Evolutionary conservation across 2,329 filamentous ascomycete species (phyloP), one percentile per base, ranked within the genome.

Genomic region (Cyclaneusma minus): DNA sequence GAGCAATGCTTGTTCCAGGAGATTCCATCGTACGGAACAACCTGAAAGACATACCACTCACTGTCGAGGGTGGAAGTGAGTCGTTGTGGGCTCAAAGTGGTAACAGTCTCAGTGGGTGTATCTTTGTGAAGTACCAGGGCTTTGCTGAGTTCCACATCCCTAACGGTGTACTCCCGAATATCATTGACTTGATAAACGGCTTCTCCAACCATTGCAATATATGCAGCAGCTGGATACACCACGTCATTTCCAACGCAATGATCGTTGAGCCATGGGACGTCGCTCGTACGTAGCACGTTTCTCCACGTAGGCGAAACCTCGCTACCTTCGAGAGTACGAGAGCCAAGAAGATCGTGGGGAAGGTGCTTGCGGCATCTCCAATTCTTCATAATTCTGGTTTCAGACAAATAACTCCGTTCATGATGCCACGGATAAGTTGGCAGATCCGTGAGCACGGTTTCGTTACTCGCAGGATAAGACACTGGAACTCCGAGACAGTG

Each of bases 221-320:
- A 51, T 2, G 44, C 49, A 4, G 50, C 43, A 16, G 36, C 40
- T 0, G 51, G 51, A 24, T 49, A 52, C 0, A 53, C 35, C 7
- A 38, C 36, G 8, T 39, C 35, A 3, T 29, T 31, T 14, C 42
- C 35, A 14, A 53, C 39, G 31, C 38, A 38, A 40, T 60, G 58
- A 31, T 60, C 51, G 25, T 55, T 42, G 6, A 56, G 49, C 24
- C 60, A 60, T 19, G 62, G 51, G 20, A 51, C 26, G 11, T 50
- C 47, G 7, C 37, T 29, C 4, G 47, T 20, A 31, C 45, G 21
- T 4, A 55, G 27, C 3, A 45, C 29, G 24, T 52, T 52, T 3
- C 50, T 30, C 52, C 52, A 55, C 1, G 29, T 35, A 3, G 45
- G 44, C 7, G 49, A 38, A 5, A 24, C 7, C 14, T 26, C 18